These are phyloP conservation scores for Capsicum baccatum DNA, from an alignment of 257 asterid species.

Conservation along the genomic window DNA sequence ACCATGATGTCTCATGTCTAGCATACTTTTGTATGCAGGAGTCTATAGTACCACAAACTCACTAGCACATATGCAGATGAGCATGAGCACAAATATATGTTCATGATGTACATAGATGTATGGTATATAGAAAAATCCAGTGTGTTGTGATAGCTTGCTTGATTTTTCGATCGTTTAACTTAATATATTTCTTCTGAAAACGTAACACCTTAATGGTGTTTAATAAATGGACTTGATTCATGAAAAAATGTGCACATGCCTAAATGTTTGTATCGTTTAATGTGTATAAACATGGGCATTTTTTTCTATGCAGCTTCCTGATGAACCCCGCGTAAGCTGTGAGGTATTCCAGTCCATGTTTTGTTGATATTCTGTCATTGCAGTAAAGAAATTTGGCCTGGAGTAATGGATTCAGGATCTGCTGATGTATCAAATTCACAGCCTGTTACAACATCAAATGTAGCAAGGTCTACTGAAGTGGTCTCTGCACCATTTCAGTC, in stretches of 20 bases:
- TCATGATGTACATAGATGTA: background rate
- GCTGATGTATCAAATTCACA: conserved; percentile 52
- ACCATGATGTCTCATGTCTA: no score
- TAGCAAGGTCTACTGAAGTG: conserved; percentile 41
- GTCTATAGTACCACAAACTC: background rate
- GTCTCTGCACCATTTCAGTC: conserved; percentile 54
- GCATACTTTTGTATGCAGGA: background rate
- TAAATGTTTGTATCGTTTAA: background rate
- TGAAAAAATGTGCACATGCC: no score
- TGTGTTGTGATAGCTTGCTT: no score
- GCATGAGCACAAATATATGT: background rate
- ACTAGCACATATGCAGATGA: conserved; percentile 9
- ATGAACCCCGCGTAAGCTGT: background rate
- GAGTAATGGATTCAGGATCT: conserved; percentile 60
- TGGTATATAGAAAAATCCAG: background rate
- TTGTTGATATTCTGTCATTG: conserved; percentile 21
- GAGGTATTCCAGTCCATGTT: background rate
- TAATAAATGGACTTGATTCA: no score
- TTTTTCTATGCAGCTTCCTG: no score
- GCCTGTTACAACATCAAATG: conserved; percentile 44
- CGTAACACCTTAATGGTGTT: no score
- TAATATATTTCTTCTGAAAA: no score
- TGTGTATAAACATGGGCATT: background rate
- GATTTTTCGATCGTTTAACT: no score
- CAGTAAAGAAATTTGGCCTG: conserved; percentile 34